Conservation (phyloP, 257 asterid species). For the Linderniella brevidens region DNA sequence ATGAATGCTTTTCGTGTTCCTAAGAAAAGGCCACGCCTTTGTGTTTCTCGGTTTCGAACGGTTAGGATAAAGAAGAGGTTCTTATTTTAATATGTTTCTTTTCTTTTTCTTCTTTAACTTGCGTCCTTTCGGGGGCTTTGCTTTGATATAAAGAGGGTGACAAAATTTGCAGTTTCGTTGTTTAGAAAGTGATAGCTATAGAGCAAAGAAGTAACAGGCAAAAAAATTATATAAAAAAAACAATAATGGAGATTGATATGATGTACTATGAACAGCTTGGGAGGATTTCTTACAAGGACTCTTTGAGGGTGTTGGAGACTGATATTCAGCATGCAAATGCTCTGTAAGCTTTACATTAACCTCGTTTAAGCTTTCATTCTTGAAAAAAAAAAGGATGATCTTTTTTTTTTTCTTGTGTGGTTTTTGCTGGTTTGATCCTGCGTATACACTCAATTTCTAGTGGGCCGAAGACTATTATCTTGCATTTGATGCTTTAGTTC, state of each 20-base stretch:
- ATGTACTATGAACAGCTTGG: conserved; percentile 55
- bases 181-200: conserved; percentile 5
- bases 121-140: too few relatives aligned
- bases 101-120: too few relatives aligned
- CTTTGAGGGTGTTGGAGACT: conserved; percentile 57
- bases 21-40: conserved; percentile 16
- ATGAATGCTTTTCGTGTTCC: conserved; percentile 13
- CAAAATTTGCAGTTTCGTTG: conserved; percentile 10
- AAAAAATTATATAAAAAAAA: neutral
- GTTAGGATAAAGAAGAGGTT: conserved; percentile 4
- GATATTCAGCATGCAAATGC: conserved; percentile 77
- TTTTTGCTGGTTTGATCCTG: neutral
- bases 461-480: conserved; percentile 3
- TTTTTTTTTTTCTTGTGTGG: neutral
- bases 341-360: conserved; percentile 34
- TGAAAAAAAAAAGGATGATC: too few relatives aligned
- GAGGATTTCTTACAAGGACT: conserved; percentile 42
- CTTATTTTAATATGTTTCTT: too few relatives aligned
- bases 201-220: conserved; percentile 2
- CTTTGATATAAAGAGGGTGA: conserved; percentile 4
- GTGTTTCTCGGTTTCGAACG: conserved; percentile 15
- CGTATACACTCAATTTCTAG: conserved; percentile 8
- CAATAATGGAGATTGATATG: conserved; percentile 33
- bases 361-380: conserved; percentile 8
- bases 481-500: conserved; percentile 7